Evolutionary conservation across 345 rosid species (phyloP).

Genomic region (Cardiospermum halicacabum): DNA sequence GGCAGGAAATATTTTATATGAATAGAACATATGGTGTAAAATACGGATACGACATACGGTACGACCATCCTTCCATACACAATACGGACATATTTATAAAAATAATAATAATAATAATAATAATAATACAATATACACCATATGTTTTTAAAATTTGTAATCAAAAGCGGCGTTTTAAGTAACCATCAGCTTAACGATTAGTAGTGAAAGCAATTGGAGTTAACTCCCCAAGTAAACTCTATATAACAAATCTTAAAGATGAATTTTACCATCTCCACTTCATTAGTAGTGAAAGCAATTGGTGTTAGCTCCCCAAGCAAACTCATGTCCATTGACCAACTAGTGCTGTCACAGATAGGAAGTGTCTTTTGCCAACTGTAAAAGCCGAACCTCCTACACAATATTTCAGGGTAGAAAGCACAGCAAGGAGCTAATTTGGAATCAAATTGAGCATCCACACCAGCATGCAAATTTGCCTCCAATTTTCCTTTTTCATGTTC

Average conservation of each 20-base stretch:
- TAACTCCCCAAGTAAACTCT: neutral
- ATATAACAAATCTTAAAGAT: neutral
- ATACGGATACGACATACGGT: no score
- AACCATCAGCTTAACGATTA: no score
- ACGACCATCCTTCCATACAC: no score
- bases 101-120: no score
- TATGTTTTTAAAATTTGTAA: no score
- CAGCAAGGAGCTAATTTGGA: constrained; percentile 46
- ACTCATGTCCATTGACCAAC: constrained; percentile 67
- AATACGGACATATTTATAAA: no score
- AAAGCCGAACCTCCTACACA: constrained; percentile 42
- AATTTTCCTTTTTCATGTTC: constrained; percentile 49
- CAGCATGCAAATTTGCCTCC: constrained; percentile 24
- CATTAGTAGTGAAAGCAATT: constrained; percentile 30
- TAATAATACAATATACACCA: no score
- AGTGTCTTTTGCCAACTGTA: constrained; percentile 51
- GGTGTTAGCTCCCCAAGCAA: constrained; percentile 53
- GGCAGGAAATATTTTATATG: no score
- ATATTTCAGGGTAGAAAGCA: constrained; percentile 41
- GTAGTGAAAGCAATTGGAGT: no score
- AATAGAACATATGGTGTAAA: no score
- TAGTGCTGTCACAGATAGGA: constrained; percentile 49
- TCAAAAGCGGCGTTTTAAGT: no score
- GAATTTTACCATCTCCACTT: constrained; percentile 40
- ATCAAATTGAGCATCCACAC: constrained; percentile 22